Conservation (phyloP, 805 yeast species). For the Debaryomyces castellii region DNA sequence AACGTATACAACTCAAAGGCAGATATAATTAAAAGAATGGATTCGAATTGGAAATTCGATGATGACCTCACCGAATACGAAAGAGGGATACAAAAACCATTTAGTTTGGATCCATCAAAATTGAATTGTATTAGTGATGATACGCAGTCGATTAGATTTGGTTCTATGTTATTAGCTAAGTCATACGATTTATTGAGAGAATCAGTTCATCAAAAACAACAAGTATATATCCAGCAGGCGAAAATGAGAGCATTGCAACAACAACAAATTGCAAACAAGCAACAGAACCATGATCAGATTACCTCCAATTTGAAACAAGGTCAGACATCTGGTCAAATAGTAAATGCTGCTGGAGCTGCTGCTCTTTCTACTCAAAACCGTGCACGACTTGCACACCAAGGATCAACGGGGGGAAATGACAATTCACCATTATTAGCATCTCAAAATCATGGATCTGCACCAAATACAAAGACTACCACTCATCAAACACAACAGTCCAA, state of each 20-base stretch:
- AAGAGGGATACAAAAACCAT: slow-evolving; percentile 42
- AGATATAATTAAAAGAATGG: slow-evolving; percentile 47
- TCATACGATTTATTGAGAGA: slow-evolving; percentile 79
- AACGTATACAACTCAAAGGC: slow-evolving; percentile 48
- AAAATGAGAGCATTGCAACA: slow-evolving; percentile 42
- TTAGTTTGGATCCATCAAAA: slow-evolving; percentile 76
- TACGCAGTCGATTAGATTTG: slow-evolving; percentile 88
- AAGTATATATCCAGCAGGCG: slow-evolving; percentile 48
- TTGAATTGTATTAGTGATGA: slow-evolving; percentile 80
- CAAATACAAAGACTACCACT: background rate
- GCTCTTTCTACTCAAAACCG: slow-evolving; percentile 1
- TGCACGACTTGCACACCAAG: slow-evolving; percentile 6
- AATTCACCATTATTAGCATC: slow-evolving; percentile 10
- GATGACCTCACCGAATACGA: slow-evolving; percentile 48
- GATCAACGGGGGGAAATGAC: slow-evolving; percentile 3
- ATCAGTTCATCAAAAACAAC: slow-evolving; percentile 69
- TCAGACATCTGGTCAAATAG: slow-evolving; percentile 1
- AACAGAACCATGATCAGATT: slow-evolving; percentile 4
- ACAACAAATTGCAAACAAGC: slow-evolving; percentile 27
- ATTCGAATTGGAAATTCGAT: slow-evolving; percentile 70
- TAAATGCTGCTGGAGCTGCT: background rate
- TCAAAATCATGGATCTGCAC: slow-evolving; percentile 3
- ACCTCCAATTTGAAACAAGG: background rate
- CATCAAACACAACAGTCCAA: slow-evolving; percentile 1
- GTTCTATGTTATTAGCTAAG: slow-evolving; percentile 85